Conservation (phyloP, 768 basidiomycete species). For the Tephrocybe sp. region DNA sequence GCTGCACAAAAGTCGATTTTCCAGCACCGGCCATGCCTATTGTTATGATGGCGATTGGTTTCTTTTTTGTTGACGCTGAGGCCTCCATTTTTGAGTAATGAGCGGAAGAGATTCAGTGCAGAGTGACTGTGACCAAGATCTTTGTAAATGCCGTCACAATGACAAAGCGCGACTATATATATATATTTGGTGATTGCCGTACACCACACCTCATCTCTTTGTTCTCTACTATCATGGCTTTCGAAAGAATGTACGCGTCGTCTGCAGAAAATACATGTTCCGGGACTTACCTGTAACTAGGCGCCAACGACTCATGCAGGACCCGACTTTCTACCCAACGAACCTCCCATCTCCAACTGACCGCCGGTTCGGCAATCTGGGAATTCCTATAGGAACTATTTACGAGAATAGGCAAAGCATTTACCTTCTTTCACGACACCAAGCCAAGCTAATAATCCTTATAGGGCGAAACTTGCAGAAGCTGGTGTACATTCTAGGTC, state of each 20-base stretch:
- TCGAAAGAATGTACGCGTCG: conserved; percentile 23
- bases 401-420: conserved; percentile 21
- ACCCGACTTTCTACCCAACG: conserved; percentile 18
- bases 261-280: not conserved
- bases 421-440: not conserved
- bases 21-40: conserved; percentile 98
- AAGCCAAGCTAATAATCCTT: not conserved
- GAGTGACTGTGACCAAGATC: conserved; percentile 7
- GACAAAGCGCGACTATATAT: not conserved
- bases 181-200: not conserved
- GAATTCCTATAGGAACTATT: conserved; percentile 19
- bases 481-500: conserved; percentile 25
- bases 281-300: conserved; percentile 6
- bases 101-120: not conserved
- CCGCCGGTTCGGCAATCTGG: conserved; percentile 22
- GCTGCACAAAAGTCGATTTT: conserved; percentile 96
- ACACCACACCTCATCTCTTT: not conserved
- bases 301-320: conserved; percentile 20
- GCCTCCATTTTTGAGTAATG: conserved; percentile 12
- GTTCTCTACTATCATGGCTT: conserved; percentile 11
- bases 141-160: not conserved
- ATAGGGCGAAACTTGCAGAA: conserved; percentile 23
- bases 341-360: conserved; percentile 12
- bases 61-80: conserved; percentile 34
- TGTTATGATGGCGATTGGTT: conserved; percentile 82